Base-by-base conservation (phyloP, 2,329 filamentous ascomycete species). In the Fusarium keratoplasticum region DNA sequence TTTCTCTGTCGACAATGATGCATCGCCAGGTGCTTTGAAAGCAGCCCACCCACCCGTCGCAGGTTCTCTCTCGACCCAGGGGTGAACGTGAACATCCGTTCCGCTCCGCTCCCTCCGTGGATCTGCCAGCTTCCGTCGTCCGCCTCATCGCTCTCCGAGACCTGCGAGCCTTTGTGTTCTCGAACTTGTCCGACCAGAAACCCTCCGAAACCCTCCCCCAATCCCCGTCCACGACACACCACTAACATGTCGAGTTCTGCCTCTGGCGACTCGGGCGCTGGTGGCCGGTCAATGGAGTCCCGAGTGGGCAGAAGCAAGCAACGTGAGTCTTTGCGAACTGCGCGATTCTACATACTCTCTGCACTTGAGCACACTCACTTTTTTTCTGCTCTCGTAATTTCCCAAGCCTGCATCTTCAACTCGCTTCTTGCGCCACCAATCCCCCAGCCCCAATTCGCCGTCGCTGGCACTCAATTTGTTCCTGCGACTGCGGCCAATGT, bases 301-400 rank as follows among this genome's bases (percentile, higher is more conserved):
- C 90, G 94, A 80, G 92, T 90, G 64, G 94, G 94, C 78, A 89
- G 94, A 81, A 91, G 87, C 81, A 95, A 95, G 81, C 94, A 96
- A 85, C 90, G 94, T 95, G 88, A 91, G 93, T 93, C 58, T 68
- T 67, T 67, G 68, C 38, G 58, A 62, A 64, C 38, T 73, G 58
- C 31, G 63, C 62, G 40, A 62, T 65, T 20, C 62, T 62, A 55
- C 31, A 29, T 29, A 29, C 25, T 29, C 25, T 50, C 58, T 35
- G 6, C 20, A 16, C 14, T 40, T 29, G 20, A 27, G 55, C 22
- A 55, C 22, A 50, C 33, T 22, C 67, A 20, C 35, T 31, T 25
- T 62, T 52, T 54, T 27, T 55, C 16, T n/a, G 31, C 35, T 35
- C 33, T 9, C 18, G 50, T 54, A 22, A 10, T 40, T 38, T 63